phyloP scores from a whole-genome alignment of 805 yeast genomes.

The Yamadazyma kitorensis region DNA sequence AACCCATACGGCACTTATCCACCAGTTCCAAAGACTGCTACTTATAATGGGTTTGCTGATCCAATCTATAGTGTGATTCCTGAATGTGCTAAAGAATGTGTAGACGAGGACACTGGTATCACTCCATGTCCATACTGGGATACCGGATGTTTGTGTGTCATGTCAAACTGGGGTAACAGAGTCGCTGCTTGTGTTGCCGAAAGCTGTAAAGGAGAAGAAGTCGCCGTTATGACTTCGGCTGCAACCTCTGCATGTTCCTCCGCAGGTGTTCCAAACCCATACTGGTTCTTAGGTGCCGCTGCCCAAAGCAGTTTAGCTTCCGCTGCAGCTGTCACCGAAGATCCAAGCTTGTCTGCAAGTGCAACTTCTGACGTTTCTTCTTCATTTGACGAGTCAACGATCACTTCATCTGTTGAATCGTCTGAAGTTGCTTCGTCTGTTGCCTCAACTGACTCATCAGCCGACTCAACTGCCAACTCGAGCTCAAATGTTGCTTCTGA shows the following conservation, averaged over 20 bases:
- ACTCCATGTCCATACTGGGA: constrained; percentile 48
- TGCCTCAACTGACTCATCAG: constrained; percentile 21
- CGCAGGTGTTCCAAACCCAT: constrained; percentile 24
- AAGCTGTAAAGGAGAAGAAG: constrained; percentile 34
- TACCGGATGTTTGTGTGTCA: constrained; percentile 44
- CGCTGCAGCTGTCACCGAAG: constrained; percentile 29
- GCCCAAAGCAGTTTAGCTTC: constrained; percentile 20
- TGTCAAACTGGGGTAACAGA: constrained; percentile 27
- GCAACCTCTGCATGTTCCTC: constrained; percentile 34
- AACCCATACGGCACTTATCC: constrained; percentile 42
- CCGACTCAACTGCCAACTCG: constrained; percentile 9
- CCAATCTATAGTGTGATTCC: constrained; percentile 37
- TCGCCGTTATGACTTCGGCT: constrained; percentile 22
- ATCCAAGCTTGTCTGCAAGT: too few relatives aligned
- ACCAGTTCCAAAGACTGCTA: constrained; percentile 42
- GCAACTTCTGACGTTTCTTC: constrained; percentile 7
- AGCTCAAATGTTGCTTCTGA: constrained; percentile 3
- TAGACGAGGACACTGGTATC: constrained; percentile 27
- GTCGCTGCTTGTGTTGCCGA: constrained; percentile 37
- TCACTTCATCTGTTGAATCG: background rate
- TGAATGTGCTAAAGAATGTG: constrained; percentile 41
- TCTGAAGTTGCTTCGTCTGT: constrained; percentile 1
- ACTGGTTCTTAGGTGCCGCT: constrained; percentile 39
- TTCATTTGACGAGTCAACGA: too few relatives aligned
- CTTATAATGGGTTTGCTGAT: constrained; percentile 49